A percentile compares a stretch with the other conserved stretches of the same genome.
phyloP scores from a whole-genome alignment of 2,329 filamentous ascomycete species.

The Diplodia intermedia region DNA sequence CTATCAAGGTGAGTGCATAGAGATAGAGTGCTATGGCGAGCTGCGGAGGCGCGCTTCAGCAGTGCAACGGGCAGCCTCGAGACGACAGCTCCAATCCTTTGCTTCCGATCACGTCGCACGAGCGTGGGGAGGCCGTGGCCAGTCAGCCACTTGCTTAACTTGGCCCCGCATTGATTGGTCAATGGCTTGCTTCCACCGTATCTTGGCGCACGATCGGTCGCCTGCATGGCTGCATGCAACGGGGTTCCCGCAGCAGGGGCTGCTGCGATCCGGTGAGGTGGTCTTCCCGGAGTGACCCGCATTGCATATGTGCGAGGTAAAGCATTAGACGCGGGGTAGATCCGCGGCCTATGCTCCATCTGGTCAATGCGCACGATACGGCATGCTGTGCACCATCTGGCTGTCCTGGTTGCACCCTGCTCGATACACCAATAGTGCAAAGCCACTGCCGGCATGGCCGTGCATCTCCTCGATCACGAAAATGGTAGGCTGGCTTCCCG shows the following conservation, averaged over 20 bases:
- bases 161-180: background rate
- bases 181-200: background rate
- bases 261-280: background rate
- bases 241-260: background rate
- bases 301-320: background rate
- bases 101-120: background rate
- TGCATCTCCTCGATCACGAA: background rate
- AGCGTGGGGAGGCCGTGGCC: background rate
- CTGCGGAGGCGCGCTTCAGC: background rate
- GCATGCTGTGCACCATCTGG: background rate
- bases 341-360: background rate
- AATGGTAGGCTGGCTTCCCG: background rate
- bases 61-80: background rate
- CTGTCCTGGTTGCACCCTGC: background rate
- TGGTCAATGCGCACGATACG: background rate
- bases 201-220: background rate
- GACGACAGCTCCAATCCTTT: background rate
- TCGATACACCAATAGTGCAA: background rate
- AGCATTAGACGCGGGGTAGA: background rate
- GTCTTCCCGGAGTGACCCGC: background rate
- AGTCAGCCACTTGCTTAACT: background rate
- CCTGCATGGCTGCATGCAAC: background rate
- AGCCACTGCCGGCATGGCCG: background rate
- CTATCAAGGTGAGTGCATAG: conserved; percentile 1
- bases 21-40: background rate